Percentiles rank a stretch among this genome's conserved stretches.
Conservation (phyloP, 2,329 filamentous ascomycete species). For the Pestalotiopsis sp. region DNA sequence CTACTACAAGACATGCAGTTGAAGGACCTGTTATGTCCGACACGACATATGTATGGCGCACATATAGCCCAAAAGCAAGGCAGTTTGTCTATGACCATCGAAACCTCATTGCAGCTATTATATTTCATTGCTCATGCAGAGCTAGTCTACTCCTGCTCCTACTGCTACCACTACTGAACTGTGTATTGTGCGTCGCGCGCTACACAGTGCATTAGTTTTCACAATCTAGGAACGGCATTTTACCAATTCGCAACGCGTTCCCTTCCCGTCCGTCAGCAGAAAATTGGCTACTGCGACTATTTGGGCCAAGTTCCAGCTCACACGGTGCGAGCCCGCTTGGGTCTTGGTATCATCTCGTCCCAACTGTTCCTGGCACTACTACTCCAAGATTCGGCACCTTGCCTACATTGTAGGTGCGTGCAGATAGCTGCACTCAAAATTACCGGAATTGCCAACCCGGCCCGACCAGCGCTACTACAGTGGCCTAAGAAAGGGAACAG, state of each 20-base stretch:
- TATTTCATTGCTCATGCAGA: neutral
- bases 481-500: no score
- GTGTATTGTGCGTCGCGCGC: neutral
- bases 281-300: neutral
- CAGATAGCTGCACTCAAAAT: neutral
- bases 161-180: no score
- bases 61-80: neutral
- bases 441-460: neutral
- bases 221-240: neutral
- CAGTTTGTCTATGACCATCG: neutral
- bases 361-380: neutral
- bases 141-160: neutral
- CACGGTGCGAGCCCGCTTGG: neutral
- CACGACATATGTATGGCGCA: neutral
- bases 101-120: neutral
- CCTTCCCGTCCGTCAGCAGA: neutral
- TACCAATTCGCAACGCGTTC: neutral
- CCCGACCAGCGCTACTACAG: no score
- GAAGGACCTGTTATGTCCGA: neutral
- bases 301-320: neutral
- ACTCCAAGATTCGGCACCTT: neutral
- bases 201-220: neutral
- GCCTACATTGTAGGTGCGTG: neutral
- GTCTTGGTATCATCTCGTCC: conserved; percentile 6
- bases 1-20: neutral